Evolutionary conservation across 2,329 filamentous ascomycete species (phyloP).

Genomic region (Fonsecaea pedrosoi): DNA sequence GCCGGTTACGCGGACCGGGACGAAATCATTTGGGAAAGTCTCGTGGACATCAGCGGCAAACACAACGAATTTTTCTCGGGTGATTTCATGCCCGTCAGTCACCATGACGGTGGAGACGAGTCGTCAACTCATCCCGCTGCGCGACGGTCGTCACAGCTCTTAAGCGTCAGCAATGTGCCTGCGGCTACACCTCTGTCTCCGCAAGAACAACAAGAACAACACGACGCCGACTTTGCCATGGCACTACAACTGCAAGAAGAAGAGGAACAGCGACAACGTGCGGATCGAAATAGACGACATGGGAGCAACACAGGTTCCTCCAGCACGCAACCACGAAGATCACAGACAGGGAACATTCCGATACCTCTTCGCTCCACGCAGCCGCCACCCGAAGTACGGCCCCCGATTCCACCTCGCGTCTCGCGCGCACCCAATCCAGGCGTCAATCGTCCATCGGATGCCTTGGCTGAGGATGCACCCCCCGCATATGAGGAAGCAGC

Average conservation of each 20-base stretch:
- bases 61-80: constrained; percentile 84
- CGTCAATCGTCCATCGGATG: constrained; percentile 43
- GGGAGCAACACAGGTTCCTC: constrained; percentile 31
- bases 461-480: constrained; percentile 59
- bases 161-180: constrained; percentile 22
- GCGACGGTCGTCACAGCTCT: constrained; percentile 32
- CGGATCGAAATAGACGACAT: constrained; percentile 31
- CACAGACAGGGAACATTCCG: constrained; percentile 34
- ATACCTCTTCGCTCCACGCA: constrained; percentile 23
- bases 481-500: constrained; percentile 72
- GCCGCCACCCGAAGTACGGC: constrained; percentile 46
- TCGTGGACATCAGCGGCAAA: constrained; percentile 86
- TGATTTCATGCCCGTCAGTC: constrained; percentile 85
- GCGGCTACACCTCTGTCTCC: constrained; percentile 46
- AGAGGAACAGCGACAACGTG: constrained; percentile 65
- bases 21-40: constrained; percentile 94
- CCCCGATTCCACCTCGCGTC: constrained; percentile 54
- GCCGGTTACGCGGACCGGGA: constrained; percentile 86
- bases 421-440: constrained; percentile 37
- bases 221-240: constrained; percentile 73
- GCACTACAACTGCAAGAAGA: constrained; percentile 94
- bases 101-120: constrained; percentile 42
- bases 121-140: constrained; percentile 30
- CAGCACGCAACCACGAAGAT: constrained; percentile 35
- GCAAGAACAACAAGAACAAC: constrained; percentile 73